A percentile compares a stretch with the other conserved stretches of the same genome.
These are phyloP conservation scores for Amanita thiersii DNA, from an alignment of 768 basidiomycete genomes.

Conservation along the genomic window DNA sequence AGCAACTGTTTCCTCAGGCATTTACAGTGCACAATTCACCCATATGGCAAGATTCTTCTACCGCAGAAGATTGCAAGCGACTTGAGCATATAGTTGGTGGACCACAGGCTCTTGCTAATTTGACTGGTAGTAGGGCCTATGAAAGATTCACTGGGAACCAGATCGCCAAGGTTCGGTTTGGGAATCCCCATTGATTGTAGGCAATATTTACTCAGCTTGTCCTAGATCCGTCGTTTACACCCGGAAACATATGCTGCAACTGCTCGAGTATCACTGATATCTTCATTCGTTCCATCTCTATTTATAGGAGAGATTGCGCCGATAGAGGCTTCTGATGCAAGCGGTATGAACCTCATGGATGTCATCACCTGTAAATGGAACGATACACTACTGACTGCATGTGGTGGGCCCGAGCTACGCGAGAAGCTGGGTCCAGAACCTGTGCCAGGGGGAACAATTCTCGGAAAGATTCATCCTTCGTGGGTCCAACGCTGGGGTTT, in stretches of 20 bases:
- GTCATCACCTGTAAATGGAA: constrained; percentile 72
- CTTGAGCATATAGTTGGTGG: constrained; percentile 67
- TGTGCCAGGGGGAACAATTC: constrained; percentile 56
- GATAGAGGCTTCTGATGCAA: constrained; percentile 82
- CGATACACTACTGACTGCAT: constrained; percentile 51
- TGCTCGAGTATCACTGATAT: constrained; percentile 67
- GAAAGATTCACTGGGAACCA: constrained; percentile 87
- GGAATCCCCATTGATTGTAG: background rate
- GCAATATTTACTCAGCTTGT: constrained; percentile 5
- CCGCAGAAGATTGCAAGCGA: constrained; percentile 61
- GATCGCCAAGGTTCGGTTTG: constrained; percentile 58
- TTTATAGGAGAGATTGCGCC: constrained; percentile 72
- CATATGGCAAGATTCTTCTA: constrained; percentile 92
- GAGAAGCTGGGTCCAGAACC: constrained; percentile 72
- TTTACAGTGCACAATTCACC: constrained; percentile 65
- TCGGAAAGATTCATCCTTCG: constrained; percentile 61
- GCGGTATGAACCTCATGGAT: constrained; percentile 87
- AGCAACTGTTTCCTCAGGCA: constrained; percentile 54
- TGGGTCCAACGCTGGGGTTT: constrained; percentile 77
- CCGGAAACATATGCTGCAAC: constrained; percentile 52
- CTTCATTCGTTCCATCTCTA: constrained; percentile 78
- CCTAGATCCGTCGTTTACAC: constrained; percentile 47
- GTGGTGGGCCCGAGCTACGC: constrained; percentile 60
- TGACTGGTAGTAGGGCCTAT: constrained; percentile 79
- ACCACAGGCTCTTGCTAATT: constrained; percentile 58